Evolutionary conservation across 768 basidiomycete species (phyloP), one percentile per base, ranked within the genome.

Genomic region (Tylopilus plumbeoviolaceoides): DNA sequence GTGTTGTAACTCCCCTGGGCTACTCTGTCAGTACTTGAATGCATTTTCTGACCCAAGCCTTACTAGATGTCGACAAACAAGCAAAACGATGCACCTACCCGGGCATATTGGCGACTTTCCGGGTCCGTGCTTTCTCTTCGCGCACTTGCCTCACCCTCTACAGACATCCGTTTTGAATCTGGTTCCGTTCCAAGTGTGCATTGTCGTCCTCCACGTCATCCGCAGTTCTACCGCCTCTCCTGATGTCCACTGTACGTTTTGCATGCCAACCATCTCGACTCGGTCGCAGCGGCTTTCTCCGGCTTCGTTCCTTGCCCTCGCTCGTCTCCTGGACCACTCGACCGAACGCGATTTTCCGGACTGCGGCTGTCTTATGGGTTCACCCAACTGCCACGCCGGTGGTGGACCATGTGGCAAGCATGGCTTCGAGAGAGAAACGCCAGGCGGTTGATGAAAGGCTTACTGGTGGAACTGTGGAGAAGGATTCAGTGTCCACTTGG

Each of bases 121-220:
- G 60, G 38, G 33, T 57, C 17, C 23, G 11, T 40, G 49, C 44
- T 43, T 51, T 45, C 51, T 46, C 42, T 43, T n/a, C 33, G 31
- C 43, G 3, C 12, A 38, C 38, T 18, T 10, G 20, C 41, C 36
- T 30, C 28, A 41, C 42, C 18, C 11, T 39, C 10, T 25, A 30
- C 28, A 30, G 28, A 5, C 23, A 48, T n/a, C 30, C n/a, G 7
- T 25, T 47, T 41, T 44, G 23, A 41, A 38, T 17, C 47, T 47
- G 18, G 15, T 3, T n/a, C 36, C 28, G 31, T 12, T 20, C 33
- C 35, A 17, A 7, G 33, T 59, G 33, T 59, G 50, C 50, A 39
- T 59, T 55, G 38, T 54, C 48, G 6, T 50, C 45, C 40, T 40
- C 25, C 28, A 28, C 33, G 20, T 40, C 47, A 27, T 45, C 39